Conservation (phyloP, 768 basidiomycete genomes). For the Xerocomus spinulosus region DNA sequence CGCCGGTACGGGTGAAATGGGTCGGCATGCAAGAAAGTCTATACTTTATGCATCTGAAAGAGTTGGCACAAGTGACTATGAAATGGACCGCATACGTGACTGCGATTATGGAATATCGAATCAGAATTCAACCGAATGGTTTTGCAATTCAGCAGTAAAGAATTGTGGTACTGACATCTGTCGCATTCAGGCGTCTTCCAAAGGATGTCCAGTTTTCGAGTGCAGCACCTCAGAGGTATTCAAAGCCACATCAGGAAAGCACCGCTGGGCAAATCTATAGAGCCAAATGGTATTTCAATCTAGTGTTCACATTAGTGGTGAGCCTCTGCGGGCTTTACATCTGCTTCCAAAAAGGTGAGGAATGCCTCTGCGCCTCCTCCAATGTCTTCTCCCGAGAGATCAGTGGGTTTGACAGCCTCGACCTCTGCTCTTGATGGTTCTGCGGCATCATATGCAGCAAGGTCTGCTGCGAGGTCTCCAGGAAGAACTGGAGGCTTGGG, state of each 20-base stretch:
- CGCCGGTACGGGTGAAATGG: too few species aligned
- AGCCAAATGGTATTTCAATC: conserved; percentile 4
- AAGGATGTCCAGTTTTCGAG: background rate
- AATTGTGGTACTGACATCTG: background rate
- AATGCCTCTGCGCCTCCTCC: conserved; percentile 63
- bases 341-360: conserved; percentile 77
- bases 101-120: too few species aligned
- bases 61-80: too few species aligned
- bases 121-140: background rate
- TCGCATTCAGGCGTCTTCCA: background rate
- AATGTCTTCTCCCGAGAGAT: conserved; percentile 19
- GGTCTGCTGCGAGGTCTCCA: conserved; percentile 80
- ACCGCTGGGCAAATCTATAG: conserved; percentile 15
- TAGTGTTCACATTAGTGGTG: conserved; percentile 41
- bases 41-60: too few species aligned
- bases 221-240: background rate
- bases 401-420: conserved; percentile 31
- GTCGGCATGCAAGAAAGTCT: too few species aligned
- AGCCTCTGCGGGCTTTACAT: conserved; percentile 61
- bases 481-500: conserved; percentile 78
- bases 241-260: background rate
- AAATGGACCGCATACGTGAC: too few species aligned
- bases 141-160: background rate
- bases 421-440: conserved; percentile 60
- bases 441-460: conserved; percentile 76